A percentile compares a stretch with the other conserved stretches of the same genome.
phyloP scores from a whole-genome alignment of 148 eudicot genomes.

The Rhododendron henanense region DNA sequence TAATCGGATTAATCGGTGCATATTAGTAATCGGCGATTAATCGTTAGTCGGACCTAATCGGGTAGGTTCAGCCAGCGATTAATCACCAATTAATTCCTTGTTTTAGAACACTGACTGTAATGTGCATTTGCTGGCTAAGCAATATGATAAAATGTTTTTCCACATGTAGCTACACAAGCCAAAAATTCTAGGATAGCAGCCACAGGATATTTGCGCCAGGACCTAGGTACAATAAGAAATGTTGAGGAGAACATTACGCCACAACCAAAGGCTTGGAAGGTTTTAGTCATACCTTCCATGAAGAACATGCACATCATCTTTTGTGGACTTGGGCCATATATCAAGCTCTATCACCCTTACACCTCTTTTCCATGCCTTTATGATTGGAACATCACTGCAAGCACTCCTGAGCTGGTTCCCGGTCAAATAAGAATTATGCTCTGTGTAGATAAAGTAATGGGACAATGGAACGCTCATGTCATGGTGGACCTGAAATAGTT shows the following conservation, averaged over 20 bases:
- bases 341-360: constrained; percentile 91
- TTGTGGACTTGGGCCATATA: constrained; percentile 69
- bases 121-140: too few relatives aligned
- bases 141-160: too few relatives aligned
- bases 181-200: too few relatives aligned
- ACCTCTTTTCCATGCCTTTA: constrained; percentile 64
- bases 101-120: too few relatives aligned
- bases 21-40: too few relatives aligned
- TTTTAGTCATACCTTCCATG: constrained; percentile 57
- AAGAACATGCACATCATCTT: constrained; percentile 58
- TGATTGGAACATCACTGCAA: constrained; percentile 70
- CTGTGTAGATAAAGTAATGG: constrained; percentile 75
- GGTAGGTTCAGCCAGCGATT: too few relatives aligned
- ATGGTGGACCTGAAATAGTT: constrained; percentile 57
- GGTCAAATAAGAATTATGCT: constrained; percentile 73
- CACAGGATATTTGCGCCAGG: background rate
- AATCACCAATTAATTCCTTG: too few relatives aligned
- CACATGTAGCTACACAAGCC: too few relatives aligned
- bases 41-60: too few relatives aligned
- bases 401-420: constrained; percentile 85
- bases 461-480: constrained; percentile 80
- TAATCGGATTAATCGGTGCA: too few relatives aligned
- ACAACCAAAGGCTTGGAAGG: constrained; percentile 12
- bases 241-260: constrained; percentile 8
- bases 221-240: background rate